Evolutionary conservation across 768 basidiomycete genomes (phyloP).

Genomic region (Dentipellis sp.): DNA sequence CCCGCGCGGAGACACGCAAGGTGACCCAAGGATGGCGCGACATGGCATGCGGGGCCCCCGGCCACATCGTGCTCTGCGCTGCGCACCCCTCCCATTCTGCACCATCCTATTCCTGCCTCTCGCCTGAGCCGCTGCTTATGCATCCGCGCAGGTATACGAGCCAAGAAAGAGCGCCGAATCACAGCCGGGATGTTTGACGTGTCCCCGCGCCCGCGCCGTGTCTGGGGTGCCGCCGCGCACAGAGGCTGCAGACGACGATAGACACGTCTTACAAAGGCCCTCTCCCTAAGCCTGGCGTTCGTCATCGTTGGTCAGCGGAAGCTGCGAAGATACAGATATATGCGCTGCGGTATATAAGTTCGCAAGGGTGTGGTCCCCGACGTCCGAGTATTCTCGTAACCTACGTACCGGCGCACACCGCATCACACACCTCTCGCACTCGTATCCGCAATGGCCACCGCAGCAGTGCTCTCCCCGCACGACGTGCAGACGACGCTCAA

Average conservation of each 20-base stretch:
- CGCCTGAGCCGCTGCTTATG: no score
- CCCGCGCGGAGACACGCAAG: neutral
- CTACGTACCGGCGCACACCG: neutral
- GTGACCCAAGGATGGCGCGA: neutral
- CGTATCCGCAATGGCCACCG: conserved; percentile 2
- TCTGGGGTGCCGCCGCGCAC: no score
- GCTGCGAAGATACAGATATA: neutral
- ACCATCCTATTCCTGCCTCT: no score
- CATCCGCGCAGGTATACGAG: no score
- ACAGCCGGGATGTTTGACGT: no score
- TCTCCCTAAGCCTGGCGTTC: neutral
- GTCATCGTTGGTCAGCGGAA: neutral
- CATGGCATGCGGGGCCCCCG: neutral
- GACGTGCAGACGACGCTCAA: conserved; percentile 31
- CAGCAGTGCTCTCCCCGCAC: conserved; percentile 18
- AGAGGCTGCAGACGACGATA: no score
- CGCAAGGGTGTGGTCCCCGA: neutral
- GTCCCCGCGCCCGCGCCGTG: no score
- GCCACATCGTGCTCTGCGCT: neutral
- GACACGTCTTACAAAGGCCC: neutral
- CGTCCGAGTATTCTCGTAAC: neutral
- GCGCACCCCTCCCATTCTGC: neutral
- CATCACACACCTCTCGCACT: neutral
- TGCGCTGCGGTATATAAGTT: neutral
- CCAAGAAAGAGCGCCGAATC: no score